A percentile compares a stretch with the other conserved stretches of the same genome.
Evolutionary conservation across 148 eudicot genomes (phyloP).

Genomic region (Suaeda aralocaspica): DNA sequence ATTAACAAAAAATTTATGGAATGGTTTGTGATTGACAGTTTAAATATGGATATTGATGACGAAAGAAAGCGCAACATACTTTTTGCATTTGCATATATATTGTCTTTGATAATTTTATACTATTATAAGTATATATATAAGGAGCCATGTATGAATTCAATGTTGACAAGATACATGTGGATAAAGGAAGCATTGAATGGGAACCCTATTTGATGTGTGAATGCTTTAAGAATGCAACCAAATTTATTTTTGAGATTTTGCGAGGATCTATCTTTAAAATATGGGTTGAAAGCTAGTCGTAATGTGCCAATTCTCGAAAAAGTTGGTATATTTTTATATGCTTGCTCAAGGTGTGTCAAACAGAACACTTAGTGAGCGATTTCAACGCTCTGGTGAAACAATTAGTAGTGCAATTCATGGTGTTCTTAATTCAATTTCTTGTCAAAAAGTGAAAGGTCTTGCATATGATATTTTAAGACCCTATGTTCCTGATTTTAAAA

Average conservation of each 20-base stretch:
- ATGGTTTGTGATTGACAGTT: too few relatives aligned
- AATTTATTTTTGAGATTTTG: constrained; percentile 7
- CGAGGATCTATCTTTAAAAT: neutral
- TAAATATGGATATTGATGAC: neutral
- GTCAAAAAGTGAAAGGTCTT: neutral
- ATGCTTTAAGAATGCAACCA: constrained; percentile 4
- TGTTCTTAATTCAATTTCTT: neutral
- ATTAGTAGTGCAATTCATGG: neutral
- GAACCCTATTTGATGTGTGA: constrained; percentile 10
- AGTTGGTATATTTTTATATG: neutral
- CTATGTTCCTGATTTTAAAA: neutral
- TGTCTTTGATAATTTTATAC: neutral
- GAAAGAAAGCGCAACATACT: neutral
- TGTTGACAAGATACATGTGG: neutral
- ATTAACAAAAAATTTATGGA: too few relatives aligned
- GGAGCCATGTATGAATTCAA: constrained; percentile 5
- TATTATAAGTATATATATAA: constrained; percentile 5
- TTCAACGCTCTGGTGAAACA: neutral
- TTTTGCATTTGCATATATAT: too few relatives aligned
- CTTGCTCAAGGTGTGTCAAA: constrained; percentile 2
- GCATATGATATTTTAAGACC: constrained; percentile 7
- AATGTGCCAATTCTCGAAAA: neutral
- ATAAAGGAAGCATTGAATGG: neutral
- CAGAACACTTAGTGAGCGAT: neutral
- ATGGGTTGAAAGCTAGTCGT: neutral